phyloP scores from a whole-genome alignment of 495 filamentous ascomycete species.

The Podospora tetraspora region DNA sequence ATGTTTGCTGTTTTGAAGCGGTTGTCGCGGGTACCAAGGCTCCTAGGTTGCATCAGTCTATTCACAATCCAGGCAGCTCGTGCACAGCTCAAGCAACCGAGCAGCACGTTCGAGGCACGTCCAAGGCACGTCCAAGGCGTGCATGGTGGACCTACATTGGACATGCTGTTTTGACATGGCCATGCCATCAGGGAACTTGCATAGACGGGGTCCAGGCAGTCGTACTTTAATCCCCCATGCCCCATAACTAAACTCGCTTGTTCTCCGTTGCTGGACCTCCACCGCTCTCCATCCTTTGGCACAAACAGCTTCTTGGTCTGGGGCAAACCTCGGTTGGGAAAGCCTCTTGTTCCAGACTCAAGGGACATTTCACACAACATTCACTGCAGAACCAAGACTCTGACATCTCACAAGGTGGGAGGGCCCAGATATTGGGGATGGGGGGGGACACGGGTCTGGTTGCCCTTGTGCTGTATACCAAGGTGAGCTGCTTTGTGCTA shows the following conservation, averaged over 20 bases:
- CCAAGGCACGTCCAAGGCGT: no score
- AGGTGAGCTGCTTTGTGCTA: neutral
- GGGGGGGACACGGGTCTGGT: neutral
- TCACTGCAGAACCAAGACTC: neutral
- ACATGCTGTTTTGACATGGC: neutral
- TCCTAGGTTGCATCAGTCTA: no score
- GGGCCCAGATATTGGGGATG: neutral
- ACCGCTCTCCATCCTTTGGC: neutral
- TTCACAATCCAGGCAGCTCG: no score
- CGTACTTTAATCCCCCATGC: neutral
- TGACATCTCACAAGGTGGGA: neutral
- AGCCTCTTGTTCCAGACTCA: no score
- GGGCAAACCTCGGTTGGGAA: no score
- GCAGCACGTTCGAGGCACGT: neutral
- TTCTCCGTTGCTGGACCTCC: neutral
- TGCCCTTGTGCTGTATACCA: neutral
- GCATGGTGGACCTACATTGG: neutral
- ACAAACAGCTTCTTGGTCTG: neutral
- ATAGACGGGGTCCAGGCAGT: neutral
- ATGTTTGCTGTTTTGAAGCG: neutral
- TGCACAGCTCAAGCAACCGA: no score
- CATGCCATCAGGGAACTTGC: neutral
- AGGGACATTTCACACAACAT: neutral
- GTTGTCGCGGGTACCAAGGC: neutral
- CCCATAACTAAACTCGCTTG: neutral